These are phyloP conservation scores for Crotalaria pallida DNA, from an alignment of 306 rosid species.

Conservation along the genomic window DNA sequence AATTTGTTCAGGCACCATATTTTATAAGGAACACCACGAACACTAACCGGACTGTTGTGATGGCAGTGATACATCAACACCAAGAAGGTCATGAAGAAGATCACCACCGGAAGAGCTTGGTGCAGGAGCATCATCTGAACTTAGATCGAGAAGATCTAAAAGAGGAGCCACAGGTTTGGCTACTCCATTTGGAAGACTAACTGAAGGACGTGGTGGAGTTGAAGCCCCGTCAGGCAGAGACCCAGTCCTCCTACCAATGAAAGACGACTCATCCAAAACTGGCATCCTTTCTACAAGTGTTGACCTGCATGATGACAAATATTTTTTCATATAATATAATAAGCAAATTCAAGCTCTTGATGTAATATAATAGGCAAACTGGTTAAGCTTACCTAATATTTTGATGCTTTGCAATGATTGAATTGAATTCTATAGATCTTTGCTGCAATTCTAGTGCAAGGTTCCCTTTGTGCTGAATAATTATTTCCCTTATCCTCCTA, in stretches of 20 bases:
- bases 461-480: slow-evolving; percentile 73
- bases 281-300: slow-evolving; percentile 94
- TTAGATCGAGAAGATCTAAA: slow-evolving; percentile 82
- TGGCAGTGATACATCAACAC: slow-evolving; percentile 59
- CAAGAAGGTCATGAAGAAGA: slow-evolving; percentile 92
- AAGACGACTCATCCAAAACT: slow-evolving; percentile 82
- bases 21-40: not conserved
- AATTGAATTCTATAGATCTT: slow-evolving; percentile 88
- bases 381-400: slow-evolving; percentile 59
- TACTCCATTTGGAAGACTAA: slow-evolving; percentile 77
- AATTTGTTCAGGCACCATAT: not conserved
- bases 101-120: slow-evolving; percentile 76
- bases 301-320: slow-evolving; percentile 48
- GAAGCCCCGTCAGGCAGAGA: slow-evolving; percentile 52
- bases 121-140: slow-evolving; percentile 70
- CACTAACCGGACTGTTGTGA: slow-evolving; percentile 69
- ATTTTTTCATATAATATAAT: not conserved
- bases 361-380: slow-evolving; percentile 1
- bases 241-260: slow-evolving; percentile 69
- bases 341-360: slow-evolving; percentile 4
- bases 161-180: slow-evolving; percentile 73
- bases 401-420: slow-evolving; percentile 66
- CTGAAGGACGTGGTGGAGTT: slow-evolving; percentile 44
- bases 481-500: slow-evolving; percentile 80
- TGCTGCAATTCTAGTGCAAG: slow-evolving; percentile 98